Conservation (phyloP, 768 basidiomycete species). For the Pleurotus djamor region DNA sequence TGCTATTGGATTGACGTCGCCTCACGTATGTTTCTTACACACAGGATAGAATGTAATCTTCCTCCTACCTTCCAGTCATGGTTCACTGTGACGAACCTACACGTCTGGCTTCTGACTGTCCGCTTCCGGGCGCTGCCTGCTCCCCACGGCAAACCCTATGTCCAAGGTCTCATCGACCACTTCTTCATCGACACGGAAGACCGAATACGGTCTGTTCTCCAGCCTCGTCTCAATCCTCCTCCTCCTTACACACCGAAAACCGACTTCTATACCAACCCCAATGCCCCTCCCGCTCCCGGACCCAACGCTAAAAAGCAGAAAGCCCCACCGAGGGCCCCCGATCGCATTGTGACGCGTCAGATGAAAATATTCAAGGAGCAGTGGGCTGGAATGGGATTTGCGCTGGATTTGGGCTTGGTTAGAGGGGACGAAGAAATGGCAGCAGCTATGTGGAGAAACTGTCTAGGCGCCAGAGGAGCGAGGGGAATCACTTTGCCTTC, state of each 20-base stretch:
- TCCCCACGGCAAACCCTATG: slow-evolving; percentile 62
- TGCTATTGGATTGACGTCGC: slow-evolving; percentile 15
- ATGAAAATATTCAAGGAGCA: slow-evolving; percentile 94
- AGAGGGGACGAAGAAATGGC: slow-evolving; percentile 83
- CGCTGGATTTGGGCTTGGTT: slow-evolving; percentile 76
- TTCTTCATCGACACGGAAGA: slow-evolving; percentile 95
- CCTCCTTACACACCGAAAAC: slow-evolving; percentile 45
- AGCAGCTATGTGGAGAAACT: slow-evolving; percentile 86
- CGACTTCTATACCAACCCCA: slow-evolving; percentile 46
- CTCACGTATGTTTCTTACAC: background rate
- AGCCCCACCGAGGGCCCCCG: slow-evolving; percentile 52
- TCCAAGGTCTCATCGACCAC: slow-evolving; percentile 87
- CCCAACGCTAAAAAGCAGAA: slow-evolving; percentile 18
- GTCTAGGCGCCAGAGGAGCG: slow-evolving; percentile 84
- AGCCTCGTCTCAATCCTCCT: slow-evolving; percentile 43
- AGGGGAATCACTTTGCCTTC: slow-evolving; percentile 54
- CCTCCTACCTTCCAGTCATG: slow-evolving; percentile 96
- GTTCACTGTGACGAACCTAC: slow-evolving; percentile 92
- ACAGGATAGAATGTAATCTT: slow-evolving; percentile 65
- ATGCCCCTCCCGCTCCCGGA: slow-evolving; percentile 18
- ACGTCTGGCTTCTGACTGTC: slow-evolving; percentile 88
- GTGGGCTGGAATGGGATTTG: slow-evolving; percentile 79
- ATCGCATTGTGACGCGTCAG: slow-evolving; percentile 77
- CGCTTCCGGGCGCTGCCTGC: slow-evolving; percentile 81
- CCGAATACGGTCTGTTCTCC: slow-evolving; percentile 79